phyloP scores from a whole-genome alignment of 2,329 filamentous ascomycete species.

The Claviceps sp. region DNA sequence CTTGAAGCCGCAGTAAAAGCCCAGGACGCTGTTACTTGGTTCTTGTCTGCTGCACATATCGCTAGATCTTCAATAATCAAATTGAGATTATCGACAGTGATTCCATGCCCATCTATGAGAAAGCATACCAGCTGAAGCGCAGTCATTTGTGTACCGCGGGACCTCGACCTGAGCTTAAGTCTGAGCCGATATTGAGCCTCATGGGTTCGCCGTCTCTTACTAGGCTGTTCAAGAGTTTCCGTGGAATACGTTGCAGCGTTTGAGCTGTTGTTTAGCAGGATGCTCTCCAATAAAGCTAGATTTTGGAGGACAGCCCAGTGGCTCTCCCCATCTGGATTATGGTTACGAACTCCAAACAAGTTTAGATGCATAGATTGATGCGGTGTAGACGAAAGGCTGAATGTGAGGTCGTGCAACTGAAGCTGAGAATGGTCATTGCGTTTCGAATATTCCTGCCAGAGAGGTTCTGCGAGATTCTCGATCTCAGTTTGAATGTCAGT shows the following conservation, averaged over 20 bases:
- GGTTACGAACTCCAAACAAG: conserved; percentile 39
- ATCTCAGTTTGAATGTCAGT: conserved; percentile 33
- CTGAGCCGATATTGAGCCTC: conserved; percentile 31
- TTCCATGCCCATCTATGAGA: conserved; percentile 31
- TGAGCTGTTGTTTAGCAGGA: conserved; percentile 22
- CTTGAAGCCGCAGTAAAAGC: conserved; percentile 70
- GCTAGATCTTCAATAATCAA: conserved; percentile 45
- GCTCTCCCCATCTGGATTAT: conserved; percentile 41
- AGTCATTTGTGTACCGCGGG: conserved; percentile 32
- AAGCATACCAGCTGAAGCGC: conserved; percentile 47
- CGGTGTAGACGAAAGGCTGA: conserved; percentile 32
- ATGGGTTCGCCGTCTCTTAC: conserved; percentile 36
- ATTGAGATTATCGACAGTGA: conserved; percentile 37
- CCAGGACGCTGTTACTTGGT: conserved; percentile 57
- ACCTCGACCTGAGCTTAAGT: conserved; percentile 31
- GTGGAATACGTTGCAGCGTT: conserved; percentile 11
- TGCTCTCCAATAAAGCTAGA: conserved; percentile 42
- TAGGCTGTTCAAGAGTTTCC: conserved; percentile 30
- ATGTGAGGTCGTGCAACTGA: conserved; percentile 63
- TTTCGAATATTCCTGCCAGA: conserved; percentile 69
- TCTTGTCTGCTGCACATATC: conserved; percentile 54
- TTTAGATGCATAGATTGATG: conserved; percentile 31
- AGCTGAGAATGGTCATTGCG: conserved; percentile 58
- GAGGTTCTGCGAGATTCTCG: conserved; percentile 51
- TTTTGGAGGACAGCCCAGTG: conserved; percentile 47